These are phyloP conservation scores for Ascochyta koolunga DNA, from an alignment of 2,329 filamentous ascomycete genomes.

Conservation along the genomic window DNA sequence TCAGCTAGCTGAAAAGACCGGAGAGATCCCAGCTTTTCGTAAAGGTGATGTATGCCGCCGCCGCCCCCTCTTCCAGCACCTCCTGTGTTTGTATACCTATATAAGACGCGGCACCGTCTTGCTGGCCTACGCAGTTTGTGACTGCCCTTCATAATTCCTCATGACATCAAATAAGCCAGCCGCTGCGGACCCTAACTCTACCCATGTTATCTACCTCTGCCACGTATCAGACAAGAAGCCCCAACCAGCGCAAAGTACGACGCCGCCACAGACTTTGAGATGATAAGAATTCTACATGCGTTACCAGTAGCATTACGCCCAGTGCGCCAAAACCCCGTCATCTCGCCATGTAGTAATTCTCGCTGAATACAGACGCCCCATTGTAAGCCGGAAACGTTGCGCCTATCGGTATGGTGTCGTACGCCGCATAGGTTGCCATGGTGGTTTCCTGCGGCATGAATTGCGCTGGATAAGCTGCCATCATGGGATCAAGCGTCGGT, in stretches of 20 bases:
- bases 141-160: neutral
- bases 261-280: neutral
- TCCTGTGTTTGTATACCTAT: neutral
- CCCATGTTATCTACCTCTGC: neutral
- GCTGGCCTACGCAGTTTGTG: neutral
- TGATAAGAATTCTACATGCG: neutral
- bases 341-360: conserved; percentile 6
- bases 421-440: conserved; percentile 5
- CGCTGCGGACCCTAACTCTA: neutral
- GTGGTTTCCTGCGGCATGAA: neutral
- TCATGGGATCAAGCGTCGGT: neutral
- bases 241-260: neutral
- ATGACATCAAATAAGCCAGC: neutral
- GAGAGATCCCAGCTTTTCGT: neutral
- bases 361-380: conserved; percentile 1
- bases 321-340: neutral
- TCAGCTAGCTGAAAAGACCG: neutral
- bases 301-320: neutral
- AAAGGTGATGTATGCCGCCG: neutral
- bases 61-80: no score
- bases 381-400: neutral
- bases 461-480: neutral
- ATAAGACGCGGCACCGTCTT: neutral
- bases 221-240: neutral
- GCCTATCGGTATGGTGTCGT: conserved; percentile 1